Evolutionary conservation across 169 alveolate genomes (phyloP).

Genomic region (Cryptosporidium canis): DNA sequence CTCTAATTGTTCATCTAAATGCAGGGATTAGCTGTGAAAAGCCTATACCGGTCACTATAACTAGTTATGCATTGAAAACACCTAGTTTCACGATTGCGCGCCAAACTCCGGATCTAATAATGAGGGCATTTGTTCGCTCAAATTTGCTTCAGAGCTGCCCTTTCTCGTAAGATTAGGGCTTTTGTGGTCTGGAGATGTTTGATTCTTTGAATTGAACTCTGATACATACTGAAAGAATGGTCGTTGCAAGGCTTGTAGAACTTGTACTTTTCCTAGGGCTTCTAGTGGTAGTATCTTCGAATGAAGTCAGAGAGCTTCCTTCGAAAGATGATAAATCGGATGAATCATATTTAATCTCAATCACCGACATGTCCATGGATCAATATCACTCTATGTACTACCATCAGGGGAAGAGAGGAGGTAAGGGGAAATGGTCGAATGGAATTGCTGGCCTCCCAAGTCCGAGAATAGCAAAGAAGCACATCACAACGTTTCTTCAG

Average conservation of each 20-base stretch:
- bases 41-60: not conserved
- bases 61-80: not conserved
- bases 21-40: too few relatives aligned
- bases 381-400: constrained; percentile 49
- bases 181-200: not conserved
- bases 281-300: not conserved
- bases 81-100: not conserved
- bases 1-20: too few relatives aligned
- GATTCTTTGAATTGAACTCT: not conserved
- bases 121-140: not conserved
- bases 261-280: not conserved
- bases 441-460: constrained; percentile 69
- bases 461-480: constrained; percentile 53
- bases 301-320: not conserved
- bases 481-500: constrained; percentile 4
- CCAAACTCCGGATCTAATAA: constrained; percentile 7
- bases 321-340: not conserved
- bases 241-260: not conserved
- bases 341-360: not conserved
- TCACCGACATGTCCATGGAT: constrained; percentile 8
- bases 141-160: not conserved
- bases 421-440: constrained; percentile 67
- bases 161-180: not conserved
- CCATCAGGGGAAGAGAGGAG: constrained; percentile 67
- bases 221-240: not conserved